These are phyloP conservation scores for Fragilaria crotonensis DNA, from an alignment of 108 stramenopile species.

Conservation along the genomic window DNA sequence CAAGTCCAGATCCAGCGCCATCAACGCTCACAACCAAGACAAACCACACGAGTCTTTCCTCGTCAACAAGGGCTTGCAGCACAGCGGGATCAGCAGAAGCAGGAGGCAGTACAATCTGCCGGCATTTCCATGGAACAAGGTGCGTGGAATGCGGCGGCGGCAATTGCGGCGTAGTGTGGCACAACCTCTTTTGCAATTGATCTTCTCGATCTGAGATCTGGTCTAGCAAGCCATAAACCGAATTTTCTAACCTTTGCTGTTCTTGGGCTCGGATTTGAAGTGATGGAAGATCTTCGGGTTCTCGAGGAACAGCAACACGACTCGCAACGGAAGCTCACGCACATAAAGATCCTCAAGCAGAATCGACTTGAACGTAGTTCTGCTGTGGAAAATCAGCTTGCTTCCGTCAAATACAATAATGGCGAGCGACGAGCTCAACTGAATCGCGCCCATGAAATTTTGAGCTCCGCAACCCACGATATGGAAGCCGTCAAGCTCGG, in stretches of 20 bases:
- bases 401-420: conserved; percentile 59
- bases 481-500: conserved; percentile 36
- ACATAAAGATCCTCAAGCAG: conserved; percentile 41
- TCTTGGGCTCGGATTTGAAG: too few species aligned
- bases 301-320: conserved; percentile 82
- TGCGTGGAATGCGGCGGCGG: conserved; percentile 9
- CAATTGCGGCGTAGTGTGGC: background rate
- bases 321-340: conserved; percentile 54
- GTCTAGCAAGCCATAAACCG: background rate
- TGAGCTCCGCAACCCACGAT: conserved; percentile 38
- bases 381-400: conserved; percentile 47
- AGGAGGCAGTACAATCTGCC: conserved; percentile 19
- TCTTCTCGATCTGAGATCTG: background rate
- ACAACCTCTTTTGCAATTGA: background rate
- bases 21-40: background rate
- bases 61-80: conserved; percentile 9
- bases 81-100: conserved; percentile 9
- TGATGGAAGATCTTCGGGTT: conserved; percentile 68
- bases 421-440: conserved; percentile 59
- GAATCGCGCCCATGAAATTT: conserved; percentile 36
- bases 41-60: conserved; percentile 1
- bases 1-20: conserved; percentile 27
- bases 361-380: conserved; percentile 46
- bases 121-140: conserved; percentile 43
- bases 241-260: background rate